Evolutionary conservation across 2,329 filamentous ascomycete genomes (phyloP).

Genomic region (Aquanectria penicillioides): DNA sequence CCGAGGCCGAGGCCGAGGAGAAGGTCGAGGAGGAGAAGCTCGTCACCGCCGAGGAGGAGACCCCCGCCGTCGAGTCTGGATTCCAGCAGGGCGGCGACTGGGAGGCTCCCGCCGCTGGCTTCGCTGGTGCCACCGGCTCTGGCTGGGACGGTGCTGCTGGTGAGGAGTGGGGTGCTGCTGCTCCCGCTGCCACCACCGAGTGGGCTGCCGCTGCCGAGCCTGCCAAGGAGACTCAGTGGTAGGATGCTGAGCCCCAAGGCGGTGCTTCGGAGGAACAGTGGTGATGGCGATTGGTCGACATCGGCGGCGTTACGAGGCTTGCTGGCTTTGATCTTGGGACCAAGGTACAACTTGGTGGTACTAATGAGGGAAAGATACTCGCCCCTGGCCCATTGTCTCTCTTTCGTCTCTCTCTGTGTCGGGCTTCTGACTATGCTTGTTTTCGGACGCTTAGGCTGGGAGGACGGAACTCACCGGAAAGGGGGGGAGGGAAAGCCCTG

Average conservation of each 20-base stretch:
- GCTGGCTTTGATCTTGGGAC: constrained; percentile 39
- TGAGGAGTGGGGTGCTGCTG: constrained; percentile 73
- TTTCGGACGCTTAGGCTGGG: constrained; percentile 22
- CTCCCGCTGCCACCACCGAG: constrained; percentile 71
- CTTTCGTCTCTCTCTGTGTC: constrained; percentile 32
- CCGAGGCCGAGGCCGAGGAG: constrained; percentile 99
- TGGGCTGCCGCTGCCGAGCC: constrained; percentile 73
- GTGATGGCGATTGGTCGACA: constrained; percentile 38
- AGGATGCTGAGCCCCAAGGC: constrained; percentile 44
- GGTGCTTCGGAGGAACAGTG: constrained; percentile 23
- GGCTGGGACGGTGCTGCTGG: constrained; percentile 68
- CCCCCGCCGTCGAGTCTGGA: constrained; percentile 80
- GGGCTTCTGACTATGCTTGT: constrained; percentile 27
- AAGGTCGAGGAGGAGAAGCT: constrained; percentile 95
- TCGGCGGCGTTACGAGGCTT: constrained; percentile 42
- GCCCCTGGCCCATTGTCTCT: constrained; percentile 46
- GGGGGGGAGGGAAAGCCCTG: constrained; percentile 95
- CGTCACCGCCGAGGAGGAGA: constrained; percentile 85
- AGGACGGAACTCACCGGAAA: constrained; percentile 23
- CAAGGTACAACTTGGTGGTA: constrained; percentile 72
- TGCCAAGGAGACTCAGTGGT: constrained; percentile 66
- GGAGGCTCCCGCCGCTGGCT: constrained; percentile 81
- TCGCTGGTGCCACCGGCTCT: constrained; percentile 68
- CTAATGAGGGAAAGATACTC: constrained; percentile 99
- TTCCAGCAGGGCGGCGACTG: constrained; percentile 81